Percentiles rank a stretch among this genome's conserved stretches.
Conservation (phyloP, 2,329 filamentous ascomycete genomes). For the Fusarium napiforme region DNA sequence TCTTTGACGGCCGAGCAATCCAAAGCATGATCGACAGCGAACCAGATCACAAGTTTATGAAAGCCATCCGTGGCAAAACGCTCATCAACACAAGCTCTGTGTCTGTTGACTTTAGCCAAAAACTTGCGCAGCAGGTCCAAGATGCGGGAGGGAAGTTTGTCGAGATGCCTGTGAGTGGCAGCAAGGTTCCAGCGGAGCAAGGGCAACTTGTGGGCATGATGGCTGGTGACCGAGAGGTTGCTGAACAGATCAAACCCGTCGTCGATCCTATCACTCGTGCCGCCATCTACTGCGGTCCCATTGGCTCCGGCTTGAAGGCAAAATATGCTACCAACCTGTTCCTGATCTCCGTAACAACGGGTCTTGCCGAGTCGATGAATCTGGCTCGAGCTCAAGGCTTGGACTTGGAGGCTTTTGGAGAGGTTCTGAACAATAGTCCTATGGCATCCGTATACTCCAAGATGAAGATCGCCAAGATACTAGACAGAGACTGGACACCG, state of each 20-base stretch:
- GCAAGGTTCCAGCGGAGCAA: not conserved
- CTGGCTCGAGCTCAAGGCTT: not conserved
- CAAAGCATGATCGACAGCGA: not conserved
- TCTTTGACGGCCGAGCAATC: not conserved
- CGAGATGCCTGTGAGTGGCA: not conserved
- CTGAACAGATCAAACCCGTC: not conserved
- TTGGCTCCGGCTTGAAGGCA: not conserved
- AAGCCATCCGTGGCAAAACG: not conserved
- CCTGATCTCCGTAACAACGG: not conserved
- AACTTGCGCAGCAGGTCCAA: not conserved
- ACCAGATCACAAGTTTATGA: not conserved
- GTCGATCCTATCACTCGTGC: not conserved
- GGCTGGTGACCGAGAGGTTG: not conserved
- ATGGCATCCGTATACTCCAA: not conserved
- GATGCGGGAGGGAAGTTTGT: accelerated
- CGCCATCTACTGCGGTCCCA: not conserved
- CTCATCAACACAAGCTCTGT: not conserved
- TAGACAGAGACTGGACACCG: not conserved
- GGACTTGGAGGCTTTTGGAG: not conserved
- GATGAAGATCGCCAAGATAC: not conserved
- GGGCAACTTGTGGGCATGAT: not conserved
- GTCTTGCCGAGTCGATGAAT: not conserved
- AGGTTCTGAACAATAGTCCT: not conserved
- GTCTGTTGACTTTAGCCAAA: not conserved
- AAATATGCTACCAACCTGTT: not conserved